These are phyloP conservation scores for Neonectria punicea DNA, from an alignment of 2,329 filamentous ascomycete genomes.

Conservation along the genomic window DNA sequence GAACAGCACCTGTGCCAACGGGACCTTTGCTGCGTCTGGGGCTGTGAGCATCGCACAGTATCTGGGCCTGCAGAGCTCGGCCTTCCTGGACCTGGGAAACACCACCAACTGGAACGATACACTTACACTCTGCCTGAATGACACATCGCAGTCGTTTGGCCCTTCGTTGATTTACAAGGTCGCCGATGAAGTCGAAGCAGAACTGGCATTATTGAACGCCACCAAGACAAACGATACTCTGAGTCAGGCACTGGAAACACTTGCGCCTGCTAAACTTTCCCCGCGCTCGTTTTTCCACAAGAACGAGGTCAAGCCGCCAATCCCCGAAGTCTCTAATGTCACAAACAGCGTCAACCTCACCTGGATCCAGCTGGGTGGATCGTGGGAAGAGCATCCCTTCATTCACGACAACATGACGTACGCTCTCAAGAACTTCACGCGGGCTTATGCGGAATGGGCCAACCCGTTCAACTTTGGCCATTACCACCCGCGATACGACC, in stretches of 20 bases:
- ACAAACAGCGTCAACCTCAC: conserved; percentile 47
- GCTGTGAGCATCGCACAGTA: conserved; percentile 43
- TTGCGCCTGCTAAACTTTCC: neutral
- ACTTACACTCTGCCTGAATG: conserved; percentile 50
- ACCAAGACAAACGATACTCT: conserved; percentile 20
- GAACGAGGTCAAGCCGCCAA: neutral
- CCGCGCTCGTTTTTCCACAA: neutral
- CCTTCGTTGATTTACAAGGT: conserved; percentile 46
- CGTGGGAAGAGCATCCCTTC: conserved; percentile 54
- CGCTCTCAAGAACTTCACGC: conserved; percentile 51
- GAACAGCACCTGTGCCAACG: conserved; percentile 43
- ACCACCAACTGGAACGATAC: conserved; percentile 43
- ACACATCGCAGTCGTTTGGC: conserved; percentile 42
- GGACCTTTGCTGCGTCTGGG: conserved; percentile 41
- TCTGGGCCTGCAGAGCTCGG: conserved; percentile 42
- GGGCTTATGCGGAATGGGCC: conserved; percentile 52
- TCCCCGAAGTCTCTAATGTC: conserved; percentile 28
- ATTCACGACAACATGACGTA: conserved; percentile 52
- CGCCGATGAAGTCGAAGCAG: conserved; percentile 29
- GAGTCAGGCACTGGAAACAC: neutral
- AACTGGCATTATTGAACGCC: conserved; percentile 17
- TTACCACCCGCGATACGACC: conserved; percentile 53
- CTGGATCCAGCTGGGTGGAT: conserved; percentile 53
- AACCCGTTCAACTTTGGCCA: conserved; percentile 54
- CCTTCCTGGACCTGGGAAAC: conserved; percentile 43